Percentiles rank a stretch among this genome's conserved stretches.
phyloP scores from a whole-genome alignment of 352 stramenopile genomes.

The Phytopythium helicoides region DNA sequence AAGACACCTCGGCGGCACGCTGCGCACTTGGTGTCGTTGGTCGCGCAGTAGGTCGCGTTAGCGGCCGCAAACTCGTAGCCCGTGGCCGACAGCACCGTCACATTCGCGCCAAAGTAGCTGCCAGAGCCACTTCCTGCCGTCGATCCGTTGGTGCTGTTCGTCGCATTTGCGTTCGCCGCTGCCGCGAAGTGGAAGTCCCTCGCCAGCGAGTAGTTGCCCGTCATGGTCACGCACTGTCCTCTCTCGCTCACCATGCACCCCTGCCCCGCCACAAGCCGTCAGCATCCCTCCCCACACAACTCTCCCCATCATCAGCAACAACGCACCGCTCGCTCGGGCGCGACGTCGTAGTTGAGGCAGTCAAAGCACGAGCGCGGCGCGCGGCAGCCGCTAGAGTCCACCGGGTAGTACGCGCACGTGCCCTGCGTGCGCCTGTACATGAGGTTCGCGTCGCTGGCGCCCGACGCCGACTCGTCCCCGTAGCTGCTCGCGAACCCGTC shows the following conservation, averaged over 20 bases:
- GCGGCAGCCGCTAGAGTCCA: slow-evolving; percentile 16
- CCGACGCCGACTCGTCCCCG: slow-evolving; percentile 4
- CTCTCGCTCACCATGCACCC: slow-evolving; percentile 27
- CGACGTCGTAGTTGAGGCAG: slow-evolving; percentile 29
- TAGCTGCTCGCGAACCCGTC: neutral
- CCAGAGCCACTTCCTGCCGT: slow-evolving; percentile 4
- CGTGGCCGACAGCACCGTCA: slow-evolving; percentile 1
- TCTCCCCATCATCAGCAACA: neutral
- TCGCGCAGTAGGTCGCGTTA: slow-evolving; percentile 44
- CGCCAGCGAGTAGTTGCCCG: slow-evolving; percentile 19
- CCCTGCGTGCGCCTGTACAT: slow-evolving; percentile 12
- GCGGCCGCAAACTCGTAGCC: slow-evolving; percentile 18
- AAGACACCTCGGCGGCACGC: slow-evolving; percentile 5
- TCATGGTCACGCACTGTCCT: slow-evolving; percentile 20
- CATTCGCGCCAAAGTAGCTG: neutral
- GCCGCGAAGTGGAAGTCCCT: slow-evolving; percentile 18
- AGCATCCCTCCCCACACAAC: neutral
- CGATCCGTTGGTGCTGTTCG: slow-evolving; percentile 2
- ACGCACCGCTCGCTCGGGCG: slow-evolving; percentile 12
- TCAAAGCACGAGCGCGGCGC: slow-evolving; percentile 36
- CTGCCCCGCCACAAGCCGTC: slow-evolving; percentile 2
- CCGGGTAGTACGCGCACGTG: slow-evolving; percentile 31
- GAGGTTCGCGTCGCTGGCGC: slow-evolving; percentile 6
- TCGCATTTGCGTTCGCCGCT: slow-evolving; percentile 2
- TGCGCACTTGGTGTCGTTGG: slow-evolving; percentile 14